Evolutionary conservation across 345 rosid genomes (phyloP).

Genomic region (Carallia brachiata): DNA sequence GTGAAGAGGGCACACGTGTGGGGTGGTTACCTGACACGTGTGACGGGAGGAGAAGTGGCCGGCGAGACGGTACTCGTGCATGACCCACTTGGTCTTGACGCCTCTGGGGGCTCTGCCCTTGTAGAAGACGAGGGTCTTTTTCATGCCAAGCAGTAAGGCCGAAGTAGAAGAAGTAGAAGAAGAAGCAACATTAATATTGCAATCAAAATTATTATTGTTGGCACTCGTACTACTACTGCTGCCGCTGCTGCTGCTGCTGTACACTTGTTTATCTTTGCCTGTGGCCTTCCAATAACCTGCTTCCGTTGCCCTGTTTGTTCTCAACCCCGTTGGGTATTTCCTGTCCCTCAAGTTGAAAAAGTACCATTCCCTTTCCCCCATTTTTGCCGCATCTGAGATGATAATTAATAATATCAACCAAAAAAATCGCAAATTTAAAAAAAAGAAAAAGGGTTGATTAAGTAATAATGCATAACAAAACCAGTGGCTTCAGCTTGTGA

Average conservation of each 20-base stretch:
- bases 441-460: neutral
- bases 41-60: conserved; percentile 73
- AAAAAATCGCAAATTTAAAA: too few species aligned
- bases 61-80: conserved; percentile 93
- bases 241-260: conserved; percentile 15
- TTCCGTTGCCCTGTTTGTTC: conserved; percentile 82
- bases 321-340: conserved; percentile 85
- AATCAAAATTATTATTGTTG: too few species aligned
- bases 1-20: conserved; percentile 17
- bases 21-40: conserved; percentile 63
- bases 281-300: conserved; percentile 97
- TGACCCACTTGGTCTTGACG: conserved; percentile 90
- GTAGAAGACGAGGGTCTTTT: conserved; percentile 84
- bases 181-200: conserved; percentile 16
- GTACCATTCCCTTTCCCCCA: conserved; percentile 96
- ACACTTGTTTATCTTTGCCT: conserved; percentile 77
- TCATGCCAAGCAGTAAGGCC: conserved; percentile 67
- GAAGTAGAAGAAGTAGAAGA: conserved; percentile 28
- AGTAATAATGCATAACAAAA: too few species aligned
- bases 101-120: conserved; percentile 90
- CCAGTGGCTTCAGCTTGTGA: too few species aligned
- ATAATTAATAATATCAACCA: neutral
- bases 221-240: too few species aligned
- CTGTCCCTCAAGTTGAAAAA: conserved; percentile 84
- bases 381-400: conserved; percentile 59